Base-by-base conservation (phyloP, 139 green algal genomes). In the Chlamydomonas incerta region DNA sequence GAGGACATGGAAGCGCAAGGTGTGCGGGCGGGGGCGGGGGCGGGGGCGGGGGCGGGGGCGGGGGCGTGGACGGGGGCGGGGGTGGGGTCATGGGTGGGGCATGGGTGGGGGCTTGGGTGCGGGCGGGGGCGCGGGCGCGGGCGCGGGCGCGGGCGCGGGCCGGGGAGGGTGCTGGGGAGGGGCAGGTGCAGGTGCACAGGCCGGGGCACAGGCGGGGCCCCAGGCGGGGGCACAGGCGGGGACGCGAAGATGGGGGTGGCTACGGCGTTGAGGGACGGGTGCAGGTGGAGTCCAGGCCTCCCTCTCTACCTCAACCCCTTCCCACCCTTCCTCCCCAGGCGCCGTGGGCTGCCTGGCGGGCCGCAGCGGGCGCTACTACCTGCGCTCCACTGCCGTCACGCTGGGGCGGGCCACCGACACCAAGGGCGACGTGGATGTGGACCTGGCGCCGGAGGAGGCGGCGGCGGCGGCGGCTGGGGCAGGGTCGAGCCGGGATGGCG, bases 341-440 rank as follows among this genome's bases (percentile, higher is more conserved):
- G 91, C 89, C 8, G 34, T 95, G 33, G 90, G 88, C 0, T 60
- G 68, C 67, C 83, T 95, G 65, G 85, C 71, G 60, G 87, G 90
- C 6, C 76, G 69, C 26, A 52, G 37, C 6, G 29, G 15, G 34
- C 81, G 81, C 3, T 93, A 88, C 69, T 84, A 92, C 47, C 52
- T 95, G 46, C 82, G 81, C 11, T 72, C 79, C 28, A 74, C 80
- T 0, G 76, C 67, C 3, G 82, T 95, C 11, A 81, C 52, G n/a
- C 55, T 95, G 23, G 92, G 92, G 8, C 83, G 92, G 13, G 55
- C 70, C 41, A 89, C 80, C 5, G 86, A 81, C 3, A 63, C 58
- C n/a, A 88, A 90, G 57, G 88, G 68, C 1, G 75, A 88, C 62
- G 91, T 95, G 76, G 92, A 95, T 71, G 57, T 95, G 15, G 89